These are phyloP conservation scores for Drechmeria coniospora DNA, from an alignment of 2,329 filamentous ascomycete genomes.

Conservation along the genomic window DNA sequence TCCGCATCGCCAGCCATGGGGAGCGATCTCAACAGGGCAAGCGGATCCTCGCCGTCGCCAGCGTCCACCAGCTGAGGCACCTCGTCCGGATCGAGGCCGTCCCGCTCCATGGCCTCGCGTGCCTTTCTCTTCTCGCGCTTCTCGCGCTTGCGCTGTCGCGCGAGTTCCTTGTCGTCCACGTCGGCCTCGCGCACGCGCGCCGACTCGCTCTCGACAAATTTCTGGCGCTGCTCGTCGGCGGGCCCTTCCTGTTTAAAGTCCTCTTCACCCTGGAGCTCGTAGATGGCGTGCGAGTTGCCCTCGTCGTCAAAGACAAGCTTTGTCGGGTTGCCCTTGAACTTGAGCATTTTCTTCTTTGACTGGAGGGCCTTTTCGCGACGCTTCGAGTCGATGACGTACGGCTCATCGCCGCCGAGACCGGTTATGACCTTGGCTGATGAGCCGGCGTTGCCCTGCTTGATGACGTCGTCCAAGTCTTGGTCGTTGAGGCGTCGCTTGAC, in stretches of 20 bases:
- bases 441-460: conserved; percentile 24
- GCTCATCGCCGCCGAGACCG: conserved; percentile 53
- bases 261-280: conserved; percentile 76
- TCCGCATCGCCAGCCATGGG: conserved; percentile 30
- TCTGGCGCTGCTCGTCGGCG: conserved; percentile 58
- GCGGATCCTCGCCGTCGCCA: conserved; percentile 33
- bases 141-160: conserved; percentile 61
- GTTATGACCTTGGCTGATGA: conserved; percentile 46
- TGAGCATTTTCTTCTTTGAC: conserved; percentile 86
- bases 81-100: conserved; percentile 11
- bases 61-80: conserved; percentile 20
- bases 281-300: conserved; percentile 67
- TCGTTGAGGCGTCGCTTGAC: conserved; percentile 78
- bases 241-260: conserved; percentile 62
- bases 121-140: conserved; percentile 62
- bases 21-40: conserved; percentile 42
- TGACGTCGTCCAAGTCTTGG: conserved; percentile 42
- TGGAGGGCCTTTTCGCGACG: conserved; percentile 88
- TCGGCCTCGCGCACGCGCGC: conserved; percentile 61
- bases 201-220: conserved; percentile 64
- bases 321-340: conserved; percentile 72
- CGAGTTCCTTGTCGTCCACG: conserved; percentile 65
- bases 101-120: conserved; percentile 32
- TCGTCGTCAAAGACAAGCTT: conserved; percentile 90
- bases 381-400: conserved; percentile 81